A percentile compares a stretch with the other conserved stretches of the same genome.
Conservation (phyloP, 352 stramenopile species). For the Phytophthora cryptogea region DNA sequence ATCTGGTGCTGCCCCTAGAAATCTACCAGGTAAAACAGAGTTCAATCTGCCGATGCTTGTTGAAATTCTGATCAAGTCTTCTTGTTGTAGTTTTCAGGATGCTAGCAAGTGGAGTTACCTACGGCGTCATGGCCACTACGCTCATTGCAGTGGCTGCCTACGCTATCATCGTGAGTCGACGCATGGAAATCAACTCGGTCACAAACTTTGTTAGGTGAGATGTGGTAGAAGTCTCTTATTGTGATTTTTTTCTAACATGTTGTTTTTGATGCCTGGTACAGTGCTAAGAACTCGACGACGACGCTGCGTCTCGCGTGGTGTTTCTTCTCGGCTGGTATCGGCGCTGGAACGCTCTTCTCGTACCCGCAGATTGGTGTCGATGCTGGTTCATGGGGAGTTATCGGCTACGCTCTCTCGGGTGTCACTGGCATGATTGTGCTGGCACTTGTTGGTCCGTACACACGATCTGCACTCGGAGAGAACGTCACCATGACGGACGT, state of each 20-base stretch:
- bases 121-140: slow-evolving; percentile 65
- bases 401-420: slow-evolving; percentile 68
- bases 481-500: slow-evolving; percentile 72
- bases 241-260: slow-evolving; percentile 1
- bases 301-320: slow-evolving; percentile 61
- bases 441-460: slow-evolving; percentile 51
- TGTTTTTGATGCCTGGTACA: slow-evolving; percentile 5
- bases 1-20: slow-evolving; percentile 11
- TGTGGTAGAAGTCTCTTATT: neutral
- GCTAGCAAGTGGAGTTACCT: slow-evolving; percentile 52
- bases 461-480: slow-evolving; percentile 50
- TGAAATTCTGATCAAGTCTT: neutral
- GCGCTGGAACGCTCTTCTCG: slow-evolving; percentile 71
- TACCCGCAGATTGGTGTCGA: slow-evolving; percentile 70
- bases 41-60: neutral
- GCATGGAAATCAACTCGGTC: slow-evolving; percentile 55
- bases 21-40: slow-evolving; percentile 10
- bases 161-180: slow-evolving; percentile 65
- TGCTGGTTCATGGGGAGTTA: slow-evolving; percentile 68
- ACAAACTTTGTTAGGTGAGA: slow-evolving; percentile 68
- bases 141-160: slow-evolving; percentile 65
- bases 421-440: slow-evolving; percentile 53
- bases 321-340: slow-evolving; percentile 71
- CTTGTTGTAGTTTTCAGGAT: slow-evolving; percentile 28
- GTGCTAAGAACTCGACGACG: slow-evolving; percentile 63